Evolutionary conservation across 805 yeast species (phyloP).

Genomic region (Monosporozyma servazzii): DNA sequence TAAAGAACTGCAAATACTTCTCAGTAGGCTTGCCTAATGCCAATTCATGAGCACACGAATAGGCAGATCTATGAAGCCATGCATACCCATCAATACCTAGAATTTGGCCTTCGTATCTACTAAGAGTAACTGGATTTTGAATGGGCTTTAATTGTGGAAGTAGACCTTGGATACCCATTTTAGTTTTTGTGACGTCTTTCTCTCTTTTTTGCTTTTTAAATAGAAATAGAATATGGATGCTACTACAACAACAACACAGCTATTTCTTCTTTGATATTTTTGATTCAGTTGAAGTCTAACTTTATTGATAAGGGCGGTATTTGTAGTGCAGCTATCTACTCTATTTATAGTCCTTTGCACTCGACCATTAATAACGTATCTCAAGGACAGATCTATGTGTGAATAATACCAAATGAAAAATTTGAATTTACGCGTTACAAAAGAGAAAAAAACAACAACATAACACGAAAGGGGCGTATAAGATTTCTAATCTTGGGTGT

Average conservation of each 20-base stretch:
- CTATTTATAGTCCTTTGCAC: not conserved
- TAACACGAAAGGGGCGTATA: constrained; percentile 1
- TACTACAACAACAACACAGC: not conserved
- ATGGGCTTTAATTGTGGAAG: constrained; percentile 71
- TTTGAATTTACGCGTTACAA: constrained; percentile 8
- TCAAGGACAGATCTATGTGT: not conserved
- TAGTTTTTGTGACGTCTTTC: not conserved
- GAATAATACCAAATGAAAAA: not conserved
- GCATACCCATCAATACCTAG: constrained; percentile 94
- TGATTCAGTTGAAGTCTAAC: not conserved
- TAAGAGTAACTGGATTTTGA: constrained; percentile 50
- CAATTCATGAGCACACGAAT: constrained; percentile 75
- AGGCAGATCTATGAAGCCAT: constrained; percentile 87
- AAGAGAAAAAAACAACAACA: not conserved
- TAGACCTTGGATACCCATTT: constrained; percentile 75
- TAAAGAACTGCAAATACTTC: constrained; percentile 61
- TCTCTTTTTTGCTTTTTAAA: not conserved
- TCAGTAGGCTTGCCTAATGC: constrained; percentile 62
- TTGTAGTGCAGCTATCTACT: not conserved
- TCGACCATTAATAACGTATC: not conserved
- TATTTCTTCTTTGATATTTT: not conserved
- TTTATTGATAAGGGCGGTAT: not conserved
- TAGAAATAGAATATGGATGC: not conserved
- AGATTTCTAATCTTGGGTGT: not conserved
- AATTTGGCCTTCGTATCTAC: constrained; percentile 58